Base-by-base conservation (phyloP, 345 rosid genomes). In the Dipteronia sinensis region DNA sequence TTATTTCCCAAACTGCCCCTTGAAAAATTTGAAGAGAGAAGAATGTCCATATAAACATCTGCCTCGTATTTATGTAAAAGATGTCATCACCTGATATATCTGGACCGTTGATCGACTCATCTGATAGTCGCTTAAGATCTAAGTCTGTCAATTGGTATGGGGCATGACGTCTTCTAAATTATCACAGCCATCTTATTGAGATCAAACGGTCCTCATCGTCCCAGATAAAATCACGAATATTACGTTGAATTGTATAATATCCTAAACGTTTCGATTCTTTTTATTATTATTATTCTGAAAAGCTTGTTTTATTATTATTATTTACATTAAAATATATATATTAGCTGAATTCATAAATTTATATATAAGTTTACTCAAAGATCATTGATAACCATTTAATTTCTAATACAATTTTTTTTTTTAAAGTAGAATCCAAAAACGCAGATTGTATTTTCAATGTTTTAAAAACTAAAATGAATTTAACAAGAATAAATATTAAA, bases 101-200 rank as follows among this genome's bases (percentile, higher is more conserved):
- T 40, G 8, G 40, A 22, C 76, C 40, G 56, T 22, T 58, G 22
- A 59, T 22, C 23, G 34, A 72, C 66, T 71, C 27, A 25, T 7
- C 1, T 12, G 3, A 3, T 15, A 1, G 0, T 59, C 15, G 20
- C 76, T 59, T 59, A 1, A 40, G 9, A 72, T 59, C 76, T 10
- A 22, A 64, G 67, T 72, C 66, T 20, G 16, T 16, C 4, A 53
- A 53, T 15, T 53, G 58, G 20, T 4, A 49, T 42, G 55, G 55
- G 6, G 55, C 3, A 23, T 23, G 58, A 25, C 58, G 59, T 46
- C 59, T 23, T 4, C 68, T 9, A 9, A 19, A 23, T 9, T 19
- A 73, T 64, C 27, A 47, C 44, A 47, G 51, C 77, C 69, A 19
- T 74, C 62, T 19, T 64, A 27, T 74, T 23, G 20, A 10, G 29